Conservation (phyloP, 345 rosid species). For the Dipteronia dyeriana region DNA sequence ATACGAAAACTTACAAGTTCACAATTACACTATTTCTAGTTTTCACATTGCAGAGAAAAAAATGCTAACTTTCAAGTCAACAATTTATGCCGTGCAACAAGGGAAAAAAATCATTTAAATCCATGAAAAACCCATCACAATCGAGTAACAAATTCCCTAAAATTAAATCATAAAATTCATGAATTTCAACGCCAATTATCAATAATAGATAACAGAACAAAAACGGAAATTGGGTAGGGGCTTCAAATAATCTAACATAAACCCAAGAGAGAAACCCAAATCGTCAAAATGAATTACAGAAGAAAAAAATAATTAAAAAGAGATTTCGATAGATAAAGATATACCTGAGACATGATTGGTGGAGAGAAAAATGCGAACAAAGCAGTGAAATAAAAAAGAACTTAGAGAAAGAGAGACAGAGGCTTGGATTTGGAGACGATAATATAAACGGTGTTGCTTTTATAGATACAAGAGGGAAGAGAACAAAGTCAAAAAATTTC, state of each 20-base stretch:
- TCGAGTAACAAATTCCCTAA: background rate
- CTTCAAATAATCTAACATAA: background rate
- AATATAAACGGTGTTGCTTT: background rate
- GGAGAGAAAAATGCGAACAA: background rate
- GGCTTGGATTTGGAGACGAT: background rate
- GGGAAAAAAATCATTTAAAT: background rate
- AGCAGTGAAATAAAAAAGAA: background rate
- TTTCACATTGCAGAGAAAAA: background rate
- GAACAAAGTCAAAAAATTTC: no score
- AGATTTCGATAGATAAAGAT: background rate
- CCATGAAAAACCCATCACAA: background rate
- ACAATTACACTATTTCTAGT: no score
- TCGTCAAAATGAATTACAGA: background rate
- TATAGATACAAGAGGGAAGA: background rate
- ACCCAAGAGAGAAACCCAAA: background rate
- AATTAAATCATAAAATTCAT: background rate
- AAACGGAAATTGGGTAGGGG: no score
- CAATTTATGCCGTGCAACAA: background rate
- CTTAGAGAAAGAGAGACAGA: background rate
- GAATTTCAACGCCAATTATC: background rate
- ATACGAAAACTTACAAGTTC: no score
- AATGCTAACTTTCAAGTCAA: no score
- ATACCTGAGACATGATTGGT: constrained; percentile 20
- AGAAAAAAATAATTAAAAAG: background rate
- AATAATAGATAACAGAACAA: background rate